These are phyloP conservation scores for Penicillium steckii DNA, from an alignment of 495 filamentous ascomycete species.

Conservation along the genomic window DNA sequence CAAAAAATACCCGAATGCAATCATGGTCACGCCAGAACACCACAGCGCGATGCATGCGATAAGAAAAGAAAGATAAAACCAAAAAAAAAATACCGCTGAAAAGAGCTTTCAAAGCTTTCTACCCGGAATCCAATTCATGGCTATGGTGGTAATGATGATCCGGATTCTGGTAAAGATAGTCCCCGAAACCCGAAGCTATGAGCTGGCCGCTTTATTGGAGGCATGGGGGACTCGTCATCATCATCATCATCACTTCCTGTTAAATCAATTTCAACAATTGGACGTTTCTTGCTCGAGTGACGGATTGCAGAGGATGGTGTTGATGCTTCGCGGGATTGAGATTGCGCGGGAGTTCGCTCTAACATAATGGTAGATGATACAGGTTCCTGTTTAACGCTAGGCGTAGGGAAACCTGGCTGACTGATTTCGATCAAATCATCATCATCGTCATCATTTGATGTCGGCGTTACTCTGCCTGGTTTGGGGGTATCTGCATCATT, in stretches of 20 bases:
- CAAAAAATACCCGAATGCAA: background rate
- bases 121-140: slow-evolving; percentile 6
- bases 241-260: slow-evolving; percentile 75
- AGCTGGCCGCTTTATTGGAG: slow-evolving; percentile 52
- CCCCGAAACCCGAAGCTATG: slow-evolving; percentile 19
- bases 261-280: slow-evolving; percentile 71
- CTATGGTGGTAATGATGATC: slow-evolving; percentile 23
- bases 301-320: slow-evolving; percentile 44
- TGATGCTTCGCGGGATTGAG: slow-evolving; percentile 55
- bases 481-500: slow-evolving; percentile 35
- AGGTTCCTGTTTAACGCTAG: slow-evolving; percentile 47
- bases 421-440: slow-evolving; percentile 70
- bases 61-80: background rate
- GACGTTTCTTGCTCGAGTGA: slow-evolving; percentile 57
- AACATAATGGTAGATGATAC: slow-evolving; percentile 32
- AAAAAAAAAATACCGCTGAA: background rate
- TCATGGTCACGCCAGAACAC: slow-evolving; percentile 19
- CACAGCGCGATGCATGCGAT: slow-evolving; percentile 16
- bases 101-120: background rate
- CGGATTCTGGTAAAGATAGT: slow-evolving; percentile 19
- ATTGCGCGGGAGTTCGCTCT: slow-evolving; percentile 53
- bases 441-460: slow-evolving; percentile 61
- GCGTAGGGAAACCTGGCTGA: slow-evolving; percentile 44
- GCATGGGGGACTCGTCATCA: slow-evolving; percentile 60
- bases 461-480: slow-evolving; percentile 35